phyloP scores from a whole-genome alignment of 2,329 filamentous ascomycete species.

The Alternaria sp. region DNA sequence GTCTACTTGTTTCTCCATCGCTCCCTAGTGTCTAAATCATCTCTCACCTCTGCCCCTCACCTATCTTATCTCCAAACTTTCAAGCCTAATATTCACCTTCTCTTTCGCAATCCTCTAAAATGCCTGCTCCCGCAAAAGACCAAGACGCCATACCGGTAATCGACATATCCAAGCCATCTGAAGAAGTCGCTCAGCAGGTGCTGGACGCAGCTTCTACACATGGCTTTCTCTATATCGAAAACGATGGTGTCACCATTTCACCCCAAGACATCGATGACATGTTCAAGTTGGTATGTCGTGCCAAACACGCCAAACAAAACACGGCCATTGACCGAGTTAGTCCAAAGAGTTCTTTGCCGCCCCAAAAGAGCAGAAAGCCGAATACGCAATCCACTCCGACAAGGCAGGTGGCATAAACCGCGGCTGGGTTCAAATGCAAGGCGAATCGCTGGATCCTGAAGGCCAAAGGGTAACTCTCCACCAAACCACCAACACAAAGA shows the following conservation, averaged over 20 bases:
- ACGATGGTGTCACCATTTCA: slow-evolving; percentile 73
- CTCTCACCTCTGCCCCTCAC: slow-evolving; percentile 16
- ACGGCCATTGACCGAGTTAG: slow-evolving; percentile 52
- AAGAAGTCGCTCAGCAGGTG: slow-evolving; percentile 70
- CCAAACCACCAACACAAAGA: neutral
- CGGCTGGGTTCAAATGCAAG: slow-evolving; percentile 88
- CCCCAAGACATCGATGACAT: slow-evolving; percentile 70
- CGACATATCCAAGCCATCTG: slow-evolving; percentile 71
- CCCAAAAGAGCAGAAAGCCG: slow-evolving; percentile 74
- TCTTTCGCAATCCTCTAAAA: slow-evolving; percentile 11
- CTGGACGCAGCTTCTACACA: slow-evolving; percentile 81
- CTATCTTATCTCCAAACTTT: neutral
- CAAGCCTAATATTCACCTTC: neutral
- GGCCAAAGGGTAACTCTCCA: slow-evolving; percentile 72
- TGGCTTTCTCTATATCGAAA: slow-evolving; percentile 90
- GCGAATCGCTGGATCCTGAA: slow-evolving; percentile 85
- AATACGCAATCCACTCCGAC: slow-evolving; percentile 74
- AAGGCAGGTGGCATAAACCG: slow-evolving; percentile 70
- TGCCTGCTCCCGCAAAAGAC: slow-evolving; percentile 23
- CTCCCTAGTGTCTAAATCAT: slow-evolving; percentile 1
- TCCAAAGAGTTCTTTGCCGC: slow-evolving; percentile 76
- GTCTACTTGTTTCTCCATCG: neutral
- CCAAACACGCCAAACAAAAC: neutral
- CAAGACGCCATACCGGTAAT: slow-evolving; percentile 74
- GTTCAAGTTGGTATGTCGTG: slow-evolving; percentile 72